Conservation (phyloP, 2,329 filamentous ascomycete genomes). For the Colletotrichum sp. region DNA sequence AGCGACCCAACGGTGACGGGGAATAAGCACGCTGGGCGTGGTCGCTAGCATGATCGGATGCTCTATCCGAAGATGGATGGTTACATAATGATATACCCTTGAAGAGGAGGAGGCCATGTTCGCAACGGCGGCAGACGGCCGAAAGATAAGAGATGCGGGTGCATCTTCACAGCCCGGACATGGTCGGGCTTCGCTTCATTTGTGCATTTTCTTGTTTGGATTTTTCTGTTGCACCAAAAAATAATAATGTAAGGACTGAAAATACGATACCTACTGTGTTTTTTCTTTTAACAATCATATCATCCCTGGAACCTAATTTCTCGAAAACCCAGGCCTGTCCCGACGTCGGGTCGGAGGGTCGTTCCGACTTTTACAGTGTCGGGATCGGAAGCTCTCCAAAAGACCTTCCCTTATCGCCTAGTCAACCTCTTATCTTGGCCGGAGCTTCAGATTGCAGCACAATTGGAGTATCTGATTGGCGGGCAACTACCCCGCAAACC, state of each 20-base stretch:
- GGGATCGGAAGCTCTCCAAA: slow-evolving; percentile 3
- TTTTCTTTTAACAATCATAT: not conserved
- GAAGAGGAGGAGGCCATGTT: not conserved
- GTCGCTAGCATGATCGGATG: not conserved
- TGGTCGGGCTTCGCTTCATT: not conserved
- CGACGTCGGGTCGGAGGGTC: not conserved
- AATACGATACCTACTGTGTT: not conserved
- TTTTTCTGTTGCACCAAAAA: not conserved
- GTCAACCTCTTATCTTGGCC: not conserved
- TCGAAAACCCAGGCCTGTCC: not conserved
- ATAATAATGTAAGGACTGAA: not conserved
- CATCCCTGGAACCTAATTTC: not conserved
- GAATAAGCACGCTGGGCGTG: not conserved
- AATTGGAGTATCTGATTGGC: slow-evolving; percentile 9
- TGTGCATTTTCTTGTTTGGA: not conserved
- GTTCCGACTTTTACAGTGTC: not conserved
- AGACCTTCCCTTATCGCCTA: not conserved
- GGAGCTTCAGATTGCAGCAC: not conserved
- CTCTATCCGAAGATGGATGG: not conserved
- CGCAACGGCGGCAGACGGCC: not conserved
- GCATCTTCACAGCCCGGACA: not conserved
- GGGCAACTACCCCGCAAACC: slow-evolving; percentile 4
- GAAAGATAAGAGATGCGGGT: not conserved
- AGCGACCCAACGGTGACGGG: not conserved
- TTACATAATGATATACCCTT: slow-evolving; percentile 18